These are phyloP conservation scores for Penicillium thymicola DNA, from an alignment of 2,329 filamentous ascomycete genomes.

Conservation along the genomic window DNA sequence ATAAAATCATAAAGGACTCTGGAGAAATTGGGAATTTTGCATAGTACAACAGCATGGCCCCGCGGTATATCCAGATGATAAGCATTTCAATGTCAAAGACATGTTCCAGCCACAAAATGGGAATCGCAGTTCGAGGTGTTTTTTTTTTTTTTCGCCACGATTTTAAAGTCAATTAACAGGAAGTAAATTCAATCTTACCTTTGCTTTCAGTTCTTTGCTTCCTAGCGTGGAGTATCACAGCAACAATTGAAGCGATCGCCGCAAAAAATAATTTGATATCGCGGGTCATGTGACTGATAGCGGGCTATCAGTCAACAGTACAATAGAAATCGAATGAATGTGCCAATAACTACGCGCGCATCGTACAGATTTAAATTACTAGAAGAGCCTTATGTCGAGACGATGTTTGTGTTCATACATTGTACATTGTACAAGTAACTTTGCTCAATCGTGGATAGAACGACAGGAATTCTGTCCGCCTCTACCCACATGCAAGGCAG, in stretches of 20 bases:
- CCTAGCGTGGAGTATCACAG: conserved; percentile 9
- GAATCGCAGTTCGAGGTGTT: too few relatives aligned
- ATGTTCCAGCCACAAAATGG: not conserved
- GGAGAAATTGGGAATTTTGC: not conserved
- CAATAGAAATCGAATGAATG: not conserved
- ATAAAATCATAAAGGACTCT: not conserved
- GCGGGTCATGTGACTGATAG: conserved; percentile 22
- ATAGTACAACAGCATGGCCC: not conserved
- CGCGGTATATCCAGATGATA: conserved; percentile 18
- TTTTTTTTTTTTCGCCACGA: not conserved
- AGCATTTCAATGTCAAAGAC: conserved; percentile 4
- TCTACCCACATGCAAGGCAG: conserved; percentile 17
- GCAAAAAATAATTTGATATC: conserved; percentile 27
- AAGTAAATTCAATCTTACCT: conserved; percentile 13
- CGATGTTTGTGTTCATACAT: conserved; percentile 9
- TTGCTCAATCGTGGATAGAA: not conserved
- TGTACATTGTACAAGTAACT: conserved; percentile 12
- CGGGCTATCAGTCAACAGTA: conserved; percentile 5
- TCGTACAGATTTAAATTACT: not conserved
- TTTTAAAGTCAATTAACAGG: not conserved
- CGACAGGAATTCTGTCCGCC: not conserved
- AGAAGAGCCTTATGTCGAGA: not conserved
- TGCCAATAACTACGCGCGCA: not conserved
- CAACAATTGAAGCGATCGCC: conserved; percentile 12
- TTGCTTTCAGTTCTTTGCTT: conserved; percentile 8